A percentile compares a stretch with the other conserved stretches of the same genome.
These are phyloP conservation scores for Talaromyces sp. DNA, from an alignment of 2,329 filamentous ascomycete species.

Conservation along the genomic window DNA sequence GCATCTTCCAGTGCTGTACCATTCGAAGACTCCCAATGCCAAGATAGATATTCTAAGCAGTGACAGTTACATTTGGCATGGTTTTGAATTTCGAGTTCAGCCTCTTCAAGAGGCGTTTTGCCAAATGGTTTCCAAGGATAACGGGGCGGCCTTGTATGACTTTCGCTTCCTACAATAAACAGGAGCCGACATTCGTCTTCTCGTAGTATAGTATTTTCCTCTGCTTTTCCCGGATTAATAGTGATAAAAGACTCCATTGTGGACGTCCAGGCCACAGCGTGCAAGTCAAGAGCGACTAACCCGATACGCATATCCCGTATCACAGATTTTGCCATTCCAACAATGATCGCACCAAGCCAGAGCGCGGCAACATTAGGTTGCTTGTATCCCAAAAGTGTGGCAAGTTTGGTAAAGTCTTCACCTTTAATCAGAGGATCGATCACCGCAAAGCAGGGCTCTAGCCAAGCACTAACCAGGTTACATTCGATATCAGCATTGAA, in stretches of 20 bases:
- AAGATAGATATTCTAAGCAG: conserved; percentile 24
- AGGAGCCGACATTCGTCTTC: conserved; percentile 24
- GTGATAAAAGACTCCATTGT: conserved; percentile 23
- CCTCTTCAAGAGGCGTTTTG: conserved; percentile 20
- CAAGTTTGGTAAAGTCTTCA: conserved; percentile 1
- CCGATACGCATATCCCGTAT: conserved; percentile 19
- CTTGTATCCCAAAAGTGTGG: conserved; percentile 20
- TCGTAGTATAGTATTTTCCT: conserved; percentile 18
- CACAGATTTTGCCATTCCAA: conserved; percentile 17
- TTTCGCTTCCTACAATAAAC: conserved; percentile 20
- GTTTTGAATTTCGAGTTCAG: conserved; percentile 21
- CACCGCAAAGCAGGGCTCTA: conserved; percentile 23
- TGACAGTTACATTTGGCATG: conserved; percentile 22
- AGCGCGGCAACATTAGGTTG: conserved; percentile 21
- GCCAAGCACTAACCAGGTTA: conserved; percentile 25
- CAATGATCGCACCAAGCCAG: conserved; percentile 25
- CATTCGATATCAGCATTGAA: conserved; percentile 25
- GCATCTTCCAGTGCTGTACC: neutral
- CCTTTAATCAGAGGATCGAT: conserved; percentile 18
- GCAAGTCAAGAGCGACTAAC: conserved; percentile 20
- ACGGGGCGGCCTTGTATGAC: neutral
- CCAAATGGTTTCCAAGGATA: conserved; percentile 23
- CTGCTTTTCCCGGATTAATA: neutral
- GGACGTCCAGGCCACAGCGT: conserved; percentile 22
- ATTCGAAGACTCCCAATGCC: conserved; percentile 22